Base-by-base conservation (phyloP, 306 rosid species). In the Dalbergia oliveri region DNA sequence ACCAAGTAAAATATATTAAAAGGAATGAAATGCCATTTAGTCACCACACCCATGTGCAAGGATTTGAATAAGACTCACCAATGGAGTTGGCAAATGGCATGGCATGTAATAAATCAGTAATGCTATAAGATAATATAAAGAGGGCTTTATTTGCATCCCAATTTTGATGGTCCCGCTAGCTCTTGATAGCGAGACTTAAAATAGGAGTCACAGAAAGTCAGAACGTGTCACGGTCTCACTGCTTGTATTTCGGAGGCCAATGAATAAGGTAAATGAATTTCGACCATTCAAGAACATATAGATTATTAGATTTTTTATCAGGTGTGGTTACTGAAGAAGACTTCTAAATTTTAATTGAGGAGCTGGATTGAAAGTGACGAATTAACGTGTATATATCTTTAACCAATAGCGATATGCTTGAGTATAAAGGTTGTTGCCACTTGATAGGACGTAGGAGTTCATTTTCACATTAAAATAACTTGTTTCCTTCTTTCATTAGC, bases 1-100 rank as follows among this genome's bases (percentile, higher is more conserved):
- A 51, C 35, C 11, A 13, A 61, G 19, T 53, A 15, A 49, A 15
- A 13, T n/a, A 15, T 41, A 66, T 37, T 2, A 26, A 12, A n/a
- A 53, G 19, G 35, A 6, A 15, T 35, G 51, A 49, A 11, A 69
- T 54, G 64, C 26, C 76, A 80, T 58, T 43, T 67, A 61, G 67
- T 70, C 58, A 76, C 77, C 58, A 67, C 62, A n/a, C 70, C 85
- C 90, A 88, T 83, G 90, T 87, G 94, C 80, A 33, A 62, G 31
- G 31, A 26, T 26, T 26, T 26, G 31, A 26, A 26, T 26, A 26
- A 26, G 31, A 26, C 3, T 26, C 31, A 26, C 31, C 31, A 26
- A 0, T n/a, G 53, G 57, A 72, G 81, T 77, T 80, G 78, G 69
- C 78, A 79, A 37, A 71, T 67, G 71, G 77, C n/a, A 72, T 77